phyloP scores from a whole-genome alignment of 2,329 filamentous ascomycete genomes.

The Chaetomiaceae sp. region DNA sequence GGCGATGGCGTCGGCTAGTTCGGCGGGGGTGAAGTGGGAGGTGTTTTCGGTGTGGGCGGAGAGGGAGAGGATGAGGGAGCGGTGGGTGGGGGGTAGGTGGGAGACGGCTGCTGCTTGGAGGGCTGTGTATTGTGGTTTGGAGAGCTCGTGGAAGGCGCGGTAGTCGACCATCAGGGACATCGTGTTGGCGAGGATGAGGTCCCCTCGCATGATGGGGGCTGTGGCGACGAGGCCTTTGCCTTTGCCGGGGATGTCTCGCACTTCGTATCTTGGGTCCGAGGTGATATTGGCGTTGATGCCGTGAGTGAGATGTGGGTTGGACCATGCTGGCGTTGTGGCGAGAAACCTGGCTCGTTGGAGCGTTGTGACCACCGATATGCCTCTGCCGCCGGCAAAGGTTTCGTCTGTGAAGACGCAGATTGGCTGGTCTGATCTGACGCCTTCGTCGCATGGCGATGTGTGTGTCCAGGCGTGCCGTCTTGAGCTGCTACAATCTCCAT shows the following conservation, averaged over 20 bases:
- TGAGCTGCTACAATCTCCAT: constrained; percentile 4
- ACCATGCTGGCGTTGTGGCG: constrained; percentile 30
- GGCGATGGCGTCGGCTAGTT: constrained; percentile 35
- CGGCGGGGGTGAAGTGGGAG: constrained; percentile 23
- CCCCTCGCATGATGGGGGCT: constrained; percentile 33
- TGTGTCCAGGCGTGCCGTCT: constrained; percentile 25
- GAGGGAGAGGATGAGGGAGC: constrained; percentile 33
- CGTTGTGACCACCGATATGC: constrained; percentile 38
- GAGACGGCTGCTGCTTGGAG: constrained; percentile 33
- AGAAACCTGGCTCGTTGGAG: constrained; percentile 30
- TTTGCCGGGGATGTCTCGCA: constrained; percentile 37
- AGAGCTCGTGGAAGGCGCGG: constrained; percentile 32
- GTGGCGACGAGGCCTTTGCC: constrained; percentile 37
- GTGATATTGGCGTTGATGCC: constrained; percentile 28
- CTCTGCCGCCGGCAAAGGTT: constrained; percentile 34
- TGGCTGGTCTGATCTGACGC: constrained; percentile 16
- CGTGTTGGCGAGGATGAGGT: constrained; percentile 38
- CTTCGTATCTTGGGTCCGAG: constrained; percentile 30
- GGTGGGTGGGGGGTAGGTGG: constrained; percentile 31
- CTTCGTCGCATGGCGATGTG: constrained; percentile 28
- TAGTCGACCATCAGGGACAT: constrained; percentile 39
- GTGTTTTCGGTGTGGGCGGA: constrained; percentile 32
- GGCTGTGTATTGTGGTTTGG: constrained; percentile 25
- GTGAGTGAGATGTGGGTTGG: constrained; percentile 22
- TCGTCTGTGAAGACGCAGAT: constrained; percentile 36